Percentiles rank a stretch among this genome's conserved stretches.
These are phyloP conservation scores for Pseudocercospora fijiensis DNA, from an alignment of 2,329 filamentous ascomycete species.

Conservation along the genomic window DNA sequence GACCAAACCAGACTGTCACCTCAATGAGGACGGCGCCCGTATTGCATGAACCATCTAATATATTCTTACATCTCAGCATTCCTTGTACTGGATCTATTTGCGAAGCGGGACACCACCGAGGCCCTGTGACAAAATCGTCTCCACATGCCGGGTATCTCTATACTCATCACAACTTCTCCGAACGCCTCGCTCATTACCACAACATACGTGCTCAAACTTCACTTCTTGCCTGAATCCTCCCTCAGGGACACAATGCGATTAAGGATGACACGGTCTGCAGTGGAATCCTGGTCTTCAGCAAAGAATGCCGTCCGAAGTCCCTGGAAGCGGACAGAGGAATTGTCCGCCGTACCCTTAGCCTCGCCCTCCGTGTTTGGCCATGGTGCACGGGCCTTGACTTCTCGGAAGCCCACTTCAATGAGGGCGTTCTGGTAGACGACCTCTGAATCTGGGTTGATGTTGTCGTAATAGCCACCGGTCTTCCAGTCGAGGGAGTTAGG, in stretches of 20 bases:
- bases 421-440: conserved; percentile 74
- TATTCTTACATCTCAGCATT: not conserved
- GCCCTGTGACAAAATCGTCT: not conserved
- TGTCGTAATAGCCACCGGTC: conserved; percentile 76
- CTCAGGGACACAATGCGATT: conserved; percentile 92
- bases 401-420: conserved; percentile 79
- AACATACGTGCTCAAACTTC: not conserved
- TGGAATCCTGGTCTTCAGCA: conserved; percentile 63
- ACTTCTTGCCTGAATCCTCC: conserved; percentile 72
- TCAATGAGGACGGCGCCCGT: too few species aligned
- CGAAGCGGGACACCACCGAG: not conserved
- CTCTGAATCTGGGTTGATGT: conserved; percentile 83
- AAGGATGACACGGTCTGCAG: conserved; percentile 73
- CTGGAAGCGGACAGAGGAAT: conserved; percentile 83
- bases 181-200: conserved; percentile 2
- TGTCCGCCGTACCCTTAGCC: conserved; percentile 55
- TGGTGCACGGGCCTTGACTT: conserved; percentile 69
- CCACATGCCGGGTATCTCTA: not conserved
- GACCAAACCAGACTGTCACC: too few species aligned
- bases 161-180: not conserved
- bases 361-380: conserved; percentile 81
- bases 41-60: too few species aligned
- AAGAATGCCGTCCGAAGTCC: conserved; percentile 87
- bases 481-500: conserved; percentile 67
- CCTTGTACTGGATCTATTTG: not conserved